These are phyloP conservation scores for Neopestalotiopsis sp. DNA, from an alignment of 2,329 filamentous ascomycete species.

Conservation along the genomic window DNA sequence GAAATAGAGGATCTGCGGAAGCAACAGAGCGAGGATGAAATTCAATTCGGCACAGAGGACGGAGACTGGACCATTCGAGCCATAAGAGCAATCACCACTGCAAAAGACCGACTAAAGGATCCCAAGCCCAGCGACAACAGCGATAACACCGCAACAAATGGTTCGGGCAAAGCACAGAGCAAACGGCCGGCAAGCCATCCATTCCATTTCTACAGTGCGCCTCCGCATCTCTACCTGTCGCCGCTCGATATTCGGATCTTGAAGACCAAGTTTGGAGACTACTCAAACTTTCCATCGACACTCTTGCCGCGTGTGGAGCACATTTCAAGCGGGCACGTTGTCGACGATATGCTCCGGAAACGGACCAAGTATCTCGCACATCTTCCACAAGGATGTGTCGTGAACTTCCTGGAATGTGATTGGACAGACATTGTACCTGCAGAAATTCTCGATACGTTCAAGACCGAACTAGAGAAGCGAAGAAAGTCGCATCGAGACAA, in stretches of 20 bases:
- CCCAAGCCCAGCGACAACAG: constrained; percentile 37
- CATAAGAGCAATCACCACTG: constrained; percentile 72
- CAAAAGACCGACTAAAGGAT: constrained; percentile 73
- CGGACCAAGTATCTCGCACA: constrained; percentile 87
- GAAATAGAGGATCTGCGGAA: constrained; percentile 77
- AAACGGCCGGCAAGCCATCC: constrained; percentile 48
- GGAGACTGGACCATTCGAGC: constrained; percentile 92
- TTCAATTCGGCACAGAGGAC: constrained; percentile 85
- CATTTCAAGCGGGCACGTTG: constrained; percentile 84
- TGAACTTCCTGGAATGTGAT: constrained; percentile 90
- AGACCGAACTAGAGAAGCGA: constrained; percentile 76
- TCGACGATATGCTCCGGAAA: constrained; percentile 84
- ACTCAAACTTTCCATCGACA: constrained; percentile 81
- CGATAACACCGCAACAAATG: background rate
- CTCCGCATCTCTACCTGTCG: constrained; percentile 88
- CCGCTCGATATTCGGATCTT: constrained; percentile 91
- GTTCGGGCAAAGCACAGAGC: constrained; percentile 17
- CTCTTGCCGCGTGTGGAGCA: constrained; percentile 88
- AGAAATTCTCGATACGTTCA: constrained; percentile 77
- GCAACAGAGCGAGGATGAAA: constrained; percentile 87
- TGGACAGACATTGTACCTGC: constrained; percentile 88
- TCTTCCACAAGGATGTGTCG: constrained; percentile 87
- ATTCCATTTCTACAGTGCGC: constrained; percentile 88
- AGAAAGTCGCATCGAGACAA: constrained; percentile 83
- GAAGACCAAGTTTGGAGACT: constrained; percentile 86